Base-by-base conservation (phyloP, 345 rosid genomes). In the Arabidopsis suecica region DNA sequence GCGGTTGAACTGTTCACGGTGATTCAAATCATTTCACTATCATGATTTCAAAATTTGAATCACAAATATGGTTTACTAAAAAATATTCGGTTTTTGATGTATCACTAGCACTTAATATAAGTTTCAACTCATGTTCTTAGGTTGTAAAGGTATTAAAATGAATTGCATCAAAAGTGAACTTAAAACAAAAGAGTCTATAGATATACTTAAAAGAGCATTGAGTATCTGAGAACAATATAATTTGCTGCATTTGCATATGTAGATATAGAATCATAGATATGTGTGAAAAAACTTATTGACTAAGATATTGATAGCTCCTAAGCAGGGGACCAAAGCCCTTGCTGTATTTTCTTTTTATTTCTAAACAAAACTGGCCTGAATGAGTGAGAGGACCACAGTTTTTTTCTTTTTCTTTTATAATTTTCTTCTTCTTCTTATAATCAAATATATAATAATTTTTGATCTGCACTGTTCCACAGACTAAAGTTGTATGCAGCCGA, bases 251-350 rank as follows among this genome's bases (percentile, higher is more conserved):
- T 50, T 50, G 55, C 30, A 20, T 22, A 8, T 49, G 18, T 16
- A 16, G 18, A 18, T 2, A 47, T n/a, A 42, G 16, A 13, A 25
- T 5, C 18, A 55, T 55, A 55, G 60, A 30, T 28, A 55, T 55
- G 5, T 55, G 60, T 55, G 60, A 10, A 30, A 25, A 28, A 54
- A 30, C 60, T 30, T 55, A 14, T 55, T 28, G 60, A 50, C 56
- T 30, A 44, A 33, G 41, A 34, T 40, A 51, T 53, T 32, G 58
- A 65, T 74, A 65, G 25, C 65, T 74, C 53, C 42, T 36, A 42
- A 74, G 67, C 30, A 58, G 78, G 78, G 78, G 78, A 65, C 78
- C 72, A 74, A 74, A 74, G 30, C 51, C 4, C 32, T 74, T 48
- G 51, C 60, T 65, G 42, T 53, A 57, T 37, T 65, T 66, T 57